phyloP scores from a whole-genome alignment of 2,329 filamentous ascomycete genomes.

The Coleophoma crateriformis region DNA sequence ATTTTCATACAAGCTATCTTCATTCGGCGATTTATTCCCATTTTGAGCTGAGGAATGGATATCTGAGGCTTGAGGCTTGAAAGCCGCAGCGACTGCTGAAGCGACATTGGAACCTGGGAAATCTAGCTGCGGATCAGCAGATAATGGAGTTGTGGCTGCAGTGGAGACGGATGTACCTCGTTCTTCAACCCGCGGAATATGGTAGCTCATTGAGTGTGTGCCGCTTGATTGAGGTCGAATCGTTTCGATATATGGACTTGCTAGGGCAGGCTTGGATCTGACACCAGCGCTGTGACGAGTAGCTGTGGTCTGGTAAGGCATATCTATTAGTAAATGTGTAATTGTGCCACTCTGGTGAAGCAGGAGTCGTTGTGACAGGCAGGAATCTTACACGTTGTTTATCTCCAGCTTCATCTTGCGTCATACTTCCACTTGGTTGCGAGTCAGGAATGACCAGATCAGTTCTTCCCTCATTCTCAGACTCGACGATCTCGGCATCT shows the following conservation, averaged over 20 bases:
- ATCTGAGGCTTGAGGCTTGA: neutral
- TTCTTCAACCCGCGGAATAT: constrained; percentile 17
- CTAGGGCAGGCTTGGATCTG: constrained; percentile 10
- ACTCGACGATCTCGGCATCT: constrained; percentile 5
- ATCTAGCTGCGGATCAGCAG: constrained; percentile 10
- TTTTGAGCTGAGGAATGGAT: constrained; percentile 1
- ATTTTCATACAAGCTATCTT: constrained; percentile 19
- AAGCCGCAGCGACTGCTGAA: neutral
- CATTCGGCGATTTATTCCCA: constrained; percentile 4
- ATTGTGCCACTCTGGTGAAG: constrained; percentile 11
- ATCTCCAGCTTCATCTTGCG: constrained; percentile 2
- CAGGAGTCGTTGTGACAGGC: constrained; percentile 14
- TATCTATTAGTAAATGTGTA: constrained; percentile 11
- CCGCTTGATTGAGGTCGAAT: no score
- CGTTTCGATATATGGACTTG: no score
- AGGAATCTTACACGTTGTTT: constrained; percentile 18
- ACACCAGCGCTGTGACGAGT: neutral
- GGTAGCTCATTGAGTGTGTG: constrained; percentile 9
- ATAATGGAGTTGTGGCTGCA: constrained; percentile 20
- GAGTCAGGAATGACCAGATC: constrained; percentile 18
- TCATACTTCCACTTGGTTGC: constrained; percentile 14
- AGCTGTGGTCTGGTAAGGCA: neutral
- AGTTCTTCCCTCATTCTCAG: neutral
- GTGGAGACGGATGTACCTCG: constrained; percentile 19
- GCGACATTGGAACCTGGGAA: constrained; percentile 2